phyloP scores from a whole-genome alignment of 345 rosid genomes.

The Microcos paniculata region DNA sequence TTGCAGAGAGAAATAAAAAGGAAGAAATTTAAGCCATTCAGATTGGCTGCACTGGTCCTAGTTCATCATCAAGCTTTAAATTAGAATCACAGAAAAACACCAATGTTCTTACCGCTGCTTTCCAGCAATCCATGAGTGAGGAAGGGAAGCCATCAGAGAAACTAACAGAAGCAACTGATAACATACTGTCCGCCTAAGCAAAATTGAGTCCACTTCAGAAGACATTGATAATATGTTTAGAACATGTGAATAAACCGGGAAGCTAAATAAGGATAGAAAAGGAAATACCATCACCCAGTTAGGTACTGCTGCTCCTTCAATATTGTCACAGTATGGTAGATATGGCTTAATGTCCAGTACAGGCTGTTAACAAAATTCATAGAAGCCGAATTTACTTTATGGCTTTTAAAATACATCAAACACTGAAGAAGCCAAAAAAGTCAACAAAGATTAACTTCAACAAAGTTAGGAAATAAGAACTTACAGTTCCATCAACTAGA shows the following conservation, averaged over 20 bases:
- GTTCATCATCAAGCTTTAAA: background rate
- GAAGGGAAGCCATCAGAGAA: slow-evolving; percentile 64
- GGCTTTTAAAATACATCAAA: background rate
- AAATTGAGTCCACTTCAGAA: slow-evolving; percentile 12
- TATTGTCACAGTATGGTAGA: slow-evolving; percentile 80
- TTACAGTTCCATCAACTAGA: slow-evolving; percentile 95
- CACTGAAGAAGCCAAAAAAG: background rate
- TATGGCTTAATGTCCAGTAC: slow-evolving; percentile 88
- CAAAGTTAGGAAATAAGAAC: slow-evolving; percentile 17
- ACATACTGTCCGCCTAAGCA: slow-evolving; percentile 55
- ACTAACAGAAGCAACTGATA: slow-evolving; percentile 68
- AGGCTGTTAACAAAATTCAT: slow-evolving; percentile 49
- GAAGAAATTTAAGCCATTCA: background rate
- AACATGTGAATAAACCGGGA: background rate
- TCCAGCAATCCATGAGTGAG: slow-evolving; percentile 68
- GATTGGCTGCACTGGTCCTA: background rate
- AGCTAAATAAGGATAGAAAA: slow-evolving; percentile 13
- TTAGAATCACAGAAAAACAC: background rate
- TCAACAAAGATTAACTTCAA: background rate
- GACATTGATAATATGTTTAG: background rate
- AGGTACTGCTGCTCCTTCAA: slow-evolving; percentile 71
- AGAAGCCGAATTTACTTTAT: background rate
- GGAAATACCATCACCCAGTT: slow-evolving; percentile 72
- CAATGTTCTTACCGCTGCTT: slow-evolving; percentile 45
- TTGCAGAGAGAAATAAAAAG: background rate